These are phyloP conservation scores for Aristolochia fimbriata DNA, from an alignment of 164 flowering plant genomes.

Conservation along the genomic window DNA sequence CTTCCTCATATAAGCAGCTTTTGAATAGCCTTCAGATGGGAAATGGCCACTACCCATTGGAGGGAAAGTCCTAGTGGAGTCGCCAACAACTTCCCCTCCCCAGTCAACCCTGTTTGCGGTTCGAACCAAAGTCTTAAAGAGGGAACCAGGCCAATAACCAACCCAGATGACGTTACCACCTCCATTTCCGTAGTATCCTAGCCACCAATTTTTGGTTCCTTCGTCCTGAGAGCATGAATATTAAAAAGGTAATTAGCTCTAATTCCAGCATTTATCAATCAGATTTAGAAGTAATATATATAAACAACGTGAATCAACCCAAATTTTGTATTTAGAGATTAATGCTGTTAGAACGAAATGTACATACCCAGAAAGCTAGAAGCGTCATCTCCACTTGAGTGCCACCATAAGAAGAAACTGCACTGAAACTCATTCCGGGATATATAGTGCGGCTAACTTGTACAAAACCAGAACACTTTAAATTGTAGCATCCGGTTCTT, in stretches of 20 bases:
- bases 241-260: not conserved
- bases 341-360: too few relatives aligned
- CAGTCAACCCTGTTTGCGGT: not conserved
- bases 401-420: constrained; percentile 1
- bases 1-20: not conserved
- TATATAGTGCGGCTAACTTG: not conserved
- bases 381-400: not conserved
- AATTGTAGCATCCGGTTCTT: not conserved
- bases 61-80: not conserved
- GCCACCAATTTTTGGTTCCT: not conserved
- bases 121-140: not conserved
- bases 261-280: too few relatives aligned
- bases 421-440: not conserved
- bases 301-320: too few relatives aligned
- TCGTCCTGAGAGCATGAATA: not conserved
- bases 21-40: not conserved
- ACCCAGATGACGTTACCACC: not conserved
- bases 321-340: too few relatives aligned
- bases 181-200: not conserved
- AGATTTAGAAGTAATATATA: too few relatives aligned
- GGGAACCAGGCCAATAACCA: not conserved
- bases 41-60: not conserved
- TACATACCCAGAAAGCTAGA: not conserved
- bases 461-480: not conserved
- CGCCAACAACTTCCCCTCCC: not conserved